A percentile compares a stretch with the other conserved stretches of the same genome.
These are phyloP conservation scores for Paracamarosporium sp. DNA, from an alignment of 2,329 filamentous ascomycete genomes.

Conservation along the genomic window DNA sequence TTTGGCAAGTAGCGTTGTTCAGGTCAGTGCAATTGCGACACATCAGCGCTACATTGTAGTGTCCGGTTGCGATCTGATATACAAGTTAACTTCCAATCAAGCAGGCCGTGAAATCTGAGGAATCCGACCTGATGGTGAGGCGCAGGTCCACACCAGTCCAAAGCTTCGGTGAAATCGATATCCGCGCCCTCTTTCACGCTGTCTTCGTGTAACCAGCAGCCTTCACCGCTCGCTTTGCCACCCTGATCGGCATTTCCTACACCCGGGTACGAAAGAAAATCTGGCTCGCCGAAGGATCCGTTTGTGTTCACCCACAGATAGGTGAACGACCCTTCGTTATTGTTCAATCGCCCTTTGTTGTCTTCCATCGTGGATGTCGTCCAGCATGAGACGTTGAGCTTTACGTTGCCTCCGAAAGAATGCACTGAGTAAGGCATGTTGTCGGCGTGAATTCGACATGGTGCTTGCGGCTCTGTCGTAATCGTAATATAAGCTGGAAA, in stretches of 20 bases:
- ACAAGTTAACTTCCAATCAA: too few relatives aligned
- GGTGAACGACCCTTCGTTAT: neutral
- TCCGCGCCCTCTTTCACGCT: constrained; percentile 1
- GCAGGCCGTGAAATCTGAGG: neutral
- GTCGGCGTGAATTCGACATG: constrained; percentile 2
- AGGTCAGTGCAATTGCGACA: constrained; percentile 7
- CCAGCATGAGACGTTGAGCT: constrained; percentile 5
- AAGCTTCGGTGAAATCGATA: neutral
- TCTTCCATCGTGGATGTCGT: constrained; percentile 3
- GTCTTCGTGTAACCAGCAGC: constrained; percentile 5
- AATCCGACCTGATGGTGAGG: neutral
- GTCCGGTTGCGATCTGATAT: neutral
- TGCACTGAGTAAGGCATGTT: constrained; percentile 3
- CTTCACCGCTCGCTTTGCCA: neutral
- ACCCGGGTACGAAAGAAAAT: neutral
- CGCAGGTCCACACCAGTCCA: constrained; percentile 2
- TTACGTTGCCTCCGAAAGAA: neutral
- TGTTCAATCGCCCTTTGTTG: constrained; percentile 4
- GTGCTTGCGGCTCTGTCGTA: neutral
- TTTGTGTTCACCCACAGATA: constrained; percentile 5
- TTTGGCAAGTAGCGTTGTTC: neutral
- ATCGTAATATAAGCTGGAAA: neutral
- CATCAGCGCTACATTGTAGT: neutral
- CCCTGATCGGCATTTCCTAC: neutral
- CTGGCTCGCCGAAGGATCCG: neutral